Base-by-base conservation (phyloP, 345 rosid genomes). In the Bretschneidera sinensis region DNA sequence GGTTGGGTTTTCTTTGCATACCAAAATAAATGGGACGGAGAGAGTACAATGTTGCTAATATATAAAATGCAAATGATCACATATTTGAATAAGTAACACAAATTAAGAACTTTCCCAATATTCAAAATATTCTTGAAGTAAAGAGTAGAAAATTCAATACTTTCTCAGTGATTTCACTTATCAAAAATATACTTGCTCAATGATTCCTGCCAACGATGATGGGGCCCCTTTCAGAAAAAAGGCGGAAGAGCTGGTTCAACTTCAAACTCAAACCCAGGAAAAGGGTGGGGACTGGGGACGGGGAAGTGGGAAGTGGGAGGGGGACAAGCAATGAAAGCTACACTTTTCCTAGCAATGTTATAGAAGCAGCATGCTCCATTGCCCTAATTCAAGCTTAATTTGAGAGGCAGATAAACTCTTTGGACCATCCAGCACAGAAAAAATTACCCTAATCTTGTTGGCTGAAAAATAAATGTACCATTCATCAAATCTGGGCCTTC, bases 401-500 rank as follows among this genome's bases (percentile, higher is more conserved):
- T 31, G 35, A 9, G 35, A 31, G 15, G 45, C 45, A 39, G 45
- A 14, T 39, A 39, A 39, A 39, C 4, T 39, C 45, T 14, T 9
- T 1, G 16, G 45, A 5, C 1, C 45, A 39, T 39, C 45, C 45
- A 14, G 10, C 16, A 9, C 10, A 11, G 45, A 39, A 39, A 7
- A 39, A 1, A 1, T 39, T 39, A 39, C 6, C 45, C 45, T 39
- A 33, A 5, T n/a, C 54, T 21, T 50, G 5, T 1, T 50, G 14
- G 9, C 21, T 24, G 24, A 48, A 20, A n/a, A 57, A 71, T 34
- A 68, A 57, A 67, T 74, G 48, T 73, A 79, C 83, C 76, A 58
- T 51, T 59, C 35, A 48, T 55, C 55, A 67, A 62, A 65, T 52
- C 65, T 20, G 58, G 67, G 54, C 43, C 59, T 51, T 62, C 56